Conservation (phyloP, 768 basidiomycete genomes). For the Hemileccinum rubropunctum region DNA sequence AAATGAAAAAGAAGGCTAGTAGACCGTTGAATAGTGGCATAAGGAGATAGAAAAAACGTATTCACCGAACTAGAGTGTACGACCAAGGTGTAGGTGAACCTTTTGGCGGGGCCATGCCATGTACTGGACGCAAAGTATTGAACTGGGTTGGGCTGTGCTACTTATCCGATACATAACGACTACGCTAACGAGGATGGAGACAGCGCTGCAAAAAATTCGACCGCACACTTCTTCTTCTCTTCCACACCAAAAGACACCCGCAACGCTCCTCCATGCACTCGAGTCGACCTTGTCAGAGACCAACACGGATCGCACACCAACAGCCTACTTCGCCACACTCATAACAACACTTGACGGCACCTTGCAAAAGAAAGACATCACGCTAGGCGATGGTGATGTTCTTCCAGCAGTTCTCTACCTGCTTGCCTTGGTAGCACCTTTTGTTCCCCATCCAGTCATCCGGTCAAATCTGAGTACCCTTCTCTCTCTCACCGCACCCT, state of each 20-base stretch:
- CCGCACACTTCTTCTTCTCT: conserved; percentile 79
- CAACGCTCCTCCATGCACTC: conserved; percentile 78
- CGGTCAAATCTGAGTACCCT: conserved; percentile 70
- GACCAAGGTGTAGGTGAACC: conserved; percentile 56
- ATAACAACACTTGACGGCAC: conserved; percentile 81
- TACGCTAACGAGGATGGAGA: no score
- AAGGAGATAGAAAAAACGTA: background rate
- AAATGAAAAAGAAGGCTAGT: conserved; percentile 69
- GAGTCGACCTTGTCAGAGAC: conserved; percentile 79
- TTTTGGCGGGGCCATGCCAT: conserved; percentile 27
- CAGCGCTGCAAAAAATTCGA: conserved; percentile 78
- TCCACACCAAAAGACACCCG: conserved; percentile 88
- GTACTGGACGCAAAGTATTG: no score
- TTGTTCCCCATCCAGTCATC: conserved; percentile 78
- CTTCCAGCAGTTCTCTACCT: conserved; percentile 34
- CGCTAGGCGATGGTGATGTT: conserved; percentile 71
- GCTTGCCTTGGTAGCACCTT: conserved; percentile 31
- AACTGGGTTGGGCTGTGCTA: conserved; percentile 3
- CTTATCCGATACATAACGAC: no score
- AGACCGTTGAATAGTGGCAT: background rate
- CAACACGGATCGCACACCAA: conserved; percentile 63
- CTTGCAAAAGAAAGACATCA: conserved; percentile 54
- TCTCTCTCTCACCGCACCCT: conserved; percentile 69
- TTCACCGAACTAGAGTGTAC: conserved; percentile 65
- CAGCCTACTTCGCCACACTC: conserved; percentile 94